These are phyloP conservation scores for Xerocomus amazonicus DNA, from an alignment of 1,284 basidiomycete species.

Conservation along the genomic window DNA sequence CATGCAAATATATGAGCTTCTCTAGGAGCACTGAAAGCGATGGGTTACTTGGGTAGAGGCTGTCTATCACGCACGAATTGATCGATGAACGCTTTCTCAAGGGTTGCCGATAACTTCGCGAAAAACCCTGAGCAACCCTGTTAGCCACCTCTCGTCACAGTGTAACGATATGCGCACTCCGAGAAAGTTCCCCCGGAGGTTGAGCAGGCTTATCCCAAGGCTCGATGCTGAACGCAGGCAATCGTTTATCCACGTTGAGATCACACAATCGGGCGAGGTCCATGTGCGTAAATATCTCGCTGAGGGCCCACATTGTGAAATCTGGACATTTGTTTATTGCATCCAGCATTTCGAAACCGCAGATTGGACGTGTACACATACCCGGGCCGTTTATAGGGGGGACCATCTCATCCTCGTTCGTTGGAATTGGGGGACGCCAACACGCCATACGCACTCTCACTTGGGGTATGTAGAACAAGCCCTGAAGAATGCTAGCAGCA, in stretches of 20 bases:
- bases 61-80: constrained; percentile 25
- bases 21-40: background rate
- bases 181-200: constrained; percentile 39
- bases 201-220: constrained; percentile 34
- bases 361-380: constrained; percentile 15
- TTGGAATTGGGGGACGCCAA: constrained; percentile 40
- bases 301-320: constrained; percentile 47
- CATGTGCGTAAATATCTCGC: constrained; percentile 63
- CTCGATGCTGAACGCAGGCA: constrained; percentile 35
- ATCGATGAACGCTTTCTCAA: constrained; percentile 35
- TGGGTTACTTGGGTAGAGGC: constrained; percentile 31
- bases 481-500: constrained; percentile 60
- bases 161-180: constrained; percentile 26
- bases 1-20: constrained; percentile 1
- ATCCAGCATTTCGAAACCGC: background rate
- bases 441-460: constrained; percentile 50
- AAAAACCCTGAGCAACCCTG: constrained; percentile 35
- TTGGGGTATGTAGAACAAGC: constrained; percentile 64
- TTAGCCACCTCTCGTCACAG: constrained; percentile 3
- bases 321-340: constrained; percentile 27
- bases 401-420: constrained; percentile 20
- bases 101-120: constrained; percentile 31
- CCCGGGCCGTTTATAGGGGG: constrained; percentile 34
- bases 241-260: constrained; percentile 38
- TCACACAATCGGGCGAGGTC: constrained; percentile 46